phyloP scores from a whole-genome alignment of 2,329 filamentous ascomycete species.

The Penicillium sp. region DNA sequence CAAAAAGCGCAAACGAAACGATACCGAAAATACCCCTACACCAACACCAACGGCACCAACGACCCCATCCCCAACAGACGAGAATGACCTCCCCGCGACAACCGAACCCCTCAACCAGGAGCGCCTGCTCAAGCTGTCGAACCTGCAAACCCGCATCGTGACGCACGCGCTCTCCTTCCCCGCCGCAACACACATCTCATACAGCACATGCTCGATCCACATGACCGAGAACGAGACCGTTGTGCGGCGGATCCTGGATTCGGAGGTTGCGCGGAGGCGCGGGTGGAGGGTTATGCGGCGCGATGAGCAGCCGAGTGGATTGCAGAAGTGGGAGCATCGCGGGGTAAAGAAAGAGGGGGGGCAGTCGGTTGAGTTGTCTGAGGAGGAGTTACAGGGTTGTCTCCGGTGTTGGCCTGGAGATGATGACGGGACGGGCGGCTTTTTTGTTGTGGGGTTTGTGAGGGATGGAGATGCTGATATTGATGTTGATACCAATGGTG shows the following conservation, averaged over 20 bases:
- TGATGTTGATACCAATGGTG: neutral
- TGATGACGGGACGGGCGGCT: conserved; percentile 85
- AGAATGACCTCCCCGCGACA: conserved; percentile 39
- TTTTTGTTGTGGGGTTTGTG: conserved; percentile 90
- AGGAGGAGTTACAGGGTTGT: conserved; percentile 68
- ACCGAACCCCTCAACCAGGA: conserved; percentile 56
- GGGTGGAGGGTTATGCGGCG: conserved; percentile 81
- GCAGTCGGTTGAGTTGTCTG: conserved; percentile 43
- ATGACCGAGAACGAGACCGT: conserved; percentile 87
- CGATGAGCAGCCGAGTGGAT: conserved; percentile 73
- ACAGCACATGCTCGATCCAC: conserved; percentile 92
- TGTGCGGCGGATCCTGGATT: conserved; percentile 72
- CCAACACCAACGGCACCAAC: conserved; percentile 3
- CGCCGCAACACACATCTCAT: conserved; percentile 75
- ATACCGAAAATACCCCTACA: neutral
- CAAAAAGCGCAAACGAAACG: conserved; percentile 52
- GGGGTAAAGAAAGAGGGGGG: conserved; percentile 49
- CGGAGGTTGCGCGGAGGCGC: conserved; percentile 65
- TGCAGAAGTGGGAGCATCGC: conserved; percentile 75
- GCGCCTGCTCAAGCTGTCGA: conserved; percentile 74
- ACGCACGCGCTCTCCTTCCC: conserved; percentile 85
- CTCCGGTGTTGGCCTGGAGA: conserved; percentile 83
- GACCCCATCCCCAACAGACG: conserved; percentile 33
- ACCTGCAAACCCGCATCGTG: conserved; percentile 81
- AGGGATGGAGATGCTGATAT: conserved; percentile 57